Evolutionary conservation across 805 yeast genomes (phyloP), one percentile per base, ranked within the genome.

Genomic region (Saccharomycopsis capsularis): DNA sequence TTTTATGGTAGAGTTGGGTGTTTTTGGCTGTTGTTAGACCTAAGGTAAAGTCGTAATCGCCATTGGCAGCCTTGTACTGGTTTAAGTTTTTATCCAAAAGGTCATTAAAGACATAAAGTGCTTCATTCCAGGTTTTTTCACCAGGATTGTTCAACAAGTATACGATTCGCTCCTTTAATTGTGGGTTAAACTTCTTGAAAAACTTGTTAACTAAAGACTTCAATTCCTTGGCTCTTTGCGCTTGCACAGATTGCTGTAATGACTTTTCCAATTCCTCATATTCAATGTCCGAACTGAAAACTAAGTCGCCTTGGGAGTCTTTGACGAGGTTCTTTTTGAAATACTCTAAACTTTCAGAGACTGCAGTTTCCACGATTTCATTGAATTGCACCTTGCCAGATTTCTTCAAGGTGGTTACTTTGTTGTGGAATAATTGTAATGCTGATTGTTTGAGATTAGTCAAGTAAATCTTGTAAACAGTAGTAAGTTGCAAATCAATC

Each of bases 31-130:
- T 61, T 2, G 68, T 42, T 2, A 80, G 69, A 0, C 93, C 96
- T 5, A 89, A 64, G 23, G 76, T 77, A 56, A 88, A 85, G 58
- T 87, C 89, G 55, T 66, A 73, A n/a, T 40, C 48, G 21, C 48
- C 40, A 0, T 59, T 64, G 2, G 60, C 69, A 0, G 48, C 60
- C 0, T 52, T 52, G 51, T 60, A 72, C 41, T 62, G 69, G 11
- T 55, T 35, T 41, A 75, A 53, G 0, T 65, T 54, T 1, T 51
- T 51, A 2, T 58, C 55, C 18, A 72, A 55, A 0, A 69, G 63
- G 1, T 52, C 41, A 11, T 70, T 62, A 59, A 85, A 81, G 16
- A 63, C 66, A 1, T 54, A 60, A 44, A 76, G 57, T 3, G 82
- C 69, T 2, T 63, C 64, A 58, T 81, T 87, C 95, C 93, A 87